Evolutionary conservation across 1,284 basidiomycete species (phyloP), one percentile per base, ranked within the genome.

Genomic region (Irpex lacteus): DNA sequence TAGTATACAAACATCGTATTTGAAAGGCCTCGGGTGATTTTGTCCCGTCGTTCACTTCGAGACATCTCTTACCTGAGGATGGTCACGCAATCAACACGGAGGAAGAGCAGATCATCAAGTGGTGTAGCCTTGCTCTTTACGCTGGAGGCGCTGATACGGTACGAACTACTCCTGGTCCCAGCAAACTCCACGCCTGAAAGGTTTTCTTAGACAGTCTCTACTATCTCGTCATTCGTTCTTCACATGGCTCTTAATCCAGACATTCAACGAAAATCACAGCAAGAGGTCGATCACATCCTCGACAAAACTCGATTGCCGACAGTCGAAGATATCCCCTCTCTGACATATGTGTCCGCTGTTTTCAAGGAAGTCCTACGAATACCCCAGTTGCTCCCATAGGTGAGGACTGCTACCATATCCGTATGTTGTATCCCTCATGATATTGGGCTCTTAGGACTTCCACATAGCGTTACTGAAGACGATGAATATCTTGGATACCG

Each of bases 171-270:
- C 47, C 15, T 15, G 18, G 13, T 19, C 11, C 11, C 26, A 54
- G 52, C 19, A 19, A 26, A 26, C 13, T 26, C 26, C 26, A 26
- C 26, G 26, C 26, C 26, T 26, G 26, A 26, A 26, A 26, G 26
- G 26, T 26, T 26, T 26, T 26, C 26, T 26, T 37, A 58, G 55
- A 62, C 61, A 4, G 40, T 47, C 3, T 47, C 61, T 4, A 26
- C 54, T 18, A 32, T 62, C 4, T n/a, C 34, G 7, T 47, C 64
- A 5, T 70, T 71, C 61, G 52, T 71, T 44, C 61, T 71, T 2
- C 66, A 66, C 6, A 70, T 70, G 64, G 53, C 65, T 2, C 64
- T 68, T 15, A 62, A 70, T 58, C 72, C 72, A 1, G 66, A 68
- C 11, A 59, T 69, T 32, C 61, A 62, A 36, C 6, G n/a, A 11